These are phyloP conservation scores for Cylindrotheca closterium DNA, from an alignment of 108 stramenopile species.

Conservation along the genomic window DNA sequence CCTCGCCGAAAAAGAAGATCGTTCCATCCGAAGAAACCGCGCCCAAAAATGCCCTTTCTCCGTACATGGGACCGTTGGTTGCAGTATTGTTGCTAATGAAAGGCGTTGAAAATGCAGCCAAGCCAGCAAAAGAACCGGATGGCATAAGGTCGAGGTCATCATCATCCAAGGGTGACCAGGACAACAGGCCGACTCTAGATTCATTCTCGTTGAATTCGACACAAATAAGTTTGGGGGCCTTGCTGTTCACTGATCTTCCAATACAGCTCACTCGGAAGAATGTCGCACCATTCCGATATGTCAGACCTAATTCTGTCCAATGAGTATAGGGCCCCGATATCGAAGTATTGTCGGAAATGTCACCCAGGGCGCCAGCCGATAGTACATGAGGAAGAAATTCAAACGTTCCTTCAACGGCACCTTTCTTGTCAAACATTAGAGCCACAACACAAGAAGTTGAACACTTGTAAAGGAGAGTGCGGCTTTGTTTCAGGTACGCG, in stretches of 20 bases:
- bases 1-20: constrained; percentile 62
- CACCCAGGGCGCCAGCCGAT: constrained; percentile 33
- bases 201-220: constrained; percentile 66
- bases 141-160: constrained; percentile 42
- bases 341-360: constrained; percentile 27
- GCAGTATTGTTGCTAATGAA: constrained; percentile 6
- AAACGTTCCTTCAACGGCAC: constrained; percentile 55
- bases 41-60: constrained; percentile 54
- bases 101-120: constrained; percentile 43
- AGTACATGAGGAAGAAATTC: constrained; percentile 66
- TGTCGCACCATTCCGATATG: constrained; percentile 27
- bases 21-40: constrained; percentile 54
- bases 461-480: constrained; percentile 68
- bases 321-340: constrained; percentile 62
- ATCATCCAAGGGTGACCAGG: constrained; percentile 39
- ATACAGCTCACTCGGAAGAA: constrained; percentile 62
- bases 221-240: constrained; percentile 51
- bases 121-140: constrained; percentile 52
- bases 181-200: constrained; percentile 48
- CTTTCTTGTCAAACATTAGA: constrained; percentile 51
- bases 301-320: constrained; percentile 64
- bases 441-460: constrained; percentile 60
- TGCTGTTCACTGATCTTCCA: constrained; percentile 44
- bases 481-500: constrained; percentile 49
- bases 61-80: constrained; percentile 13